Conservation (phyloP, 2,329 filamentous ascomycete species). For the Arthroderma uncinatum region DNA sequence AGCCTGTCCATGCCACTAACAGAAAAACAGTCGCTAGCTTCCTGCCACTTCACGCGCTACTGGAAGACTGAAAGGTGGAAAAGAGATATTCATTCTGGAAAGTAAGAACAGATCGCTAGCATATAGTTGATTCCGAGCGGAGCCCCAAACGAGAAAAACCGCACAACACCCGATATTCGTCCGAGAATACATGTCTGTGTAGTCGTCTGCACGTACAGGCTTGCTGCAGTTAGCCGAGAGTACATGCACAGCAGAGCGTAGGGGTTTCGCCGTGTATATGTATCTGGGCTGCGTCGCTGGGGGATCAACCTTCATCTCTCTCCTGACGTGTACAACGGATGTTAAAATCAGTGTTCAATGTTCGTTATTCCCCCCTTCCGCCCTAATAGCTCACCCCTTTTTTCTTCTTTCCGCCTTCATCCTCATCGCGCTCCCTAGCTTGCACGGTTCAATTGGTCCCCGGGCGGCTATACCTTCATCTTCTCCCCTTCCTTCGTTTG, state of each 20-base stretch:
- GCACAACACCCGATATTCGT: background rate
- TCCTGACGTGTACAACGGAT: background rate
- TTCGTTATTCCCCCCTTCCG: background rate
- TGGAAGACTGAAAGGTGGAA: background rate
- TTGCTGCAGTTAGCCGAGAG: conserved; percentile 2
- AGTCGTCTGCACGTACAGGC: background rate
- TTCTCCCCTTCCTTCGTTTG: background rate
- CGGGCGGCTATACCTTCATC: background rate
- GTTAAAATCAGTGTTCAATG: background rate
- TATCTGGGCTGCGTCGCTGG: background rate
- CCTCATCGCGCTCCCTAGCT: background rate
- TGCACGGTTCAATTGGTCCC: background rate
- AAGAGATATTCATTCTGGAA: background rate
- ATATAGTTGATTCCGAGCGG: background rate
- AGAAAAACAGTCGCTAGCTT: background rate
- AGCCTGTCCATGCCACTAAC: background rate
- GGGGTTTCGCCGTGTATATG: background rate
- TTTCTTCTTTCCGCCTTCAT: background rate
- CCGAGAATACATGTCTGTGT: background rate
- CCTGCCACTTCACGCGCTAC: background rate
- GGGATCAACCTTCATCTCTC: background rate
- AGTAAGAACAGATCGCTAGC: background rate
- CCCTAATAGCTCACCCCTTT: background rate
- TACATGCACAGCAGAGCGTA: background rate
- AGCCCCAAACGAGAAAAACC: background rate